These are phyloP conservation scores for Globisporangium uncinulatum DNA, from an alignment of 352 stramenopile species.

Conservation along the genomic window DNA sequence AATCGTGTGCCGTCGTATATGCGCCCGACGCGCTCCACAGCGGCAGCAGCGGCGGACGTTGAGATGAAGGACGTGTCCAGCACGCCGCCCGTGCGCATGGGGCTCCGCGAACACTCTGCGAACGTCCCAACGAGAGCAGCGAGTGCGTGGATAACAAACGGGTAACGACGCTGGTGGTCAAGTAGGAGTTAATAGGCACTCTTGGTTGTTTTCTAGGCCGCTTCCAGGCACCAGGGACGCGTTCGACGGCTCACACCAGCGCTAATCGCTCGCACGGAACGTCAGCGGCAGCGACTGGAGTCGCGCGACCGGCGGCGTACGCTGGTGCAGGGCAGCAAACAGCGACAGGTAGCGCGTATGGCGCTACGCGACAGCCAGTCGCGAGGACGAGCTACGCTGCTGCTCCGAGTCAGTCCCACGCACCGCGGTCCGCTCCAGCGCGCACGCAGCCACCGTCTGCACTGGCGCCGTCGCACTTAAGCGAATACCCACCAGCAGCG, in stretches of 20 bases:
- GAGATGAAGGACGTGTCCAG: slow-evolving; percentile 15
- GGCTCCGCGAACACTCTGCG: slow-evolving; percentile 7
- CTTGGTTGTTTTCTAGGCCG: neutral
- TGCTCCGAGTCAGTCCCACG: neutral
- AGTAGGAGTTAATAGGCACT: no score
- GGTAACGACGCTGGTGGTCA: neutral
- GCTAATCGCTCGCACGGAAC: slow-evolving; percentile 2
- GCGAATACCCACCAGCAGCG: slow-evolving; percentile 14
- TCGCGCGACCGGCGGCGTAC: neutral
- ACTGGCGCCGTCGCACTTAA: neutral
- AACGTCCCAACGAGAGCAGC: slow-evolving; percentile 9
- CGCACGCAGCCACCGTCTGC: neutral
- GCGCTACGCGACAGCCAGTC: neutral
- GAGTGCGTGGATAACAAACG: neutral
- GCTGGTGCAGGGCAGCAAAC: neutral
- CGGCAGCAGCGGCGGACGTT: slow-evolving; percentile 4
- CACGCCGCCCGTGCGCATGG: neutral
- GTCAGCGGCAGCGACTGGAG: neutral
- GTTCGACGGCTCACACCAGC: slow-evolving; percentile 1
- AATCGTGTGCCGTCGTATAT: slow-evolving; percentile 17
- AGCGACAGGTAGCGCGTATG: neutral
- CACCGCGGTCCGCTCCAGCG: neutral
- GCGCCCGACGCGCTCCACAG: slow-evolving; percentile 11
- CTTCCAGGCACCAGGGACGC: slow-evolving; percentile 4
- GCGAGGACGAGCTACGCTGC: neutral